These are phyloP conservation scores for Aegilops speltoides DNA, from an alignment of 176 grass and related monocot genomes.

Conservation along the genomic window DNA sequence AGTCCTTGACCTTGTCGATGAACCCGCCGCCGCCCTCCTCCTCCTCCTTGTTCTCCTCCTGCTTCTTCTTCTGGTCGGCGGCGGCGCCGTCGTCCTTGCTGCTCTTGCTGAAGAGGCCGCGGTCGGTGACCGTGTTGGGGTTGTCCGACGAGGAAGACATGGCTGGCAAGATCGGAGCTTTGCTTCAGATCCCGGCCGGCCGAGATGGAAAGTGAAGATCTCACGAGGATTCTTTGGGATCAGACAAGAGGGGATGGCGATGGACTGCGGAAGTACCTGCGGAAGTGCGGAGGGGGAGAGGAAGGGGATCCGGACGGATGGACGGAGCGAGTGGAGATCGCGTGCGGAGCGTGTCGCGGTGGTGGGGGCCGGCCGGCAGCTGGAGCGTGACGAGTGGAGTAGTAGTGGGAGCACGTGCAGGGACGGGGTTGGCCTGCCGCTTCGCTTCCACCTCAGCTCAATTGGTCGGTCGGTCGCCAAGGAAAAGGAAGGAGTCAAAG, in stretches of 20 bases:
- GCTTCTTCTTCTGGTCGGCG: slow-evolving; percentile 31
- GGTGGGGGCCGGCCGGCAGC: not conserved
- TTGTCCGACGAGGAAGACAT: slow-evolving; percentile 59
- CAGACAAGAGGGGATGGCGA: not conserved
- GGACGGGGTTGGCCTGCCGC: not conserved
- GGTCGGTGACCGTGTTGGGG: slow-evolving; percentile 37
- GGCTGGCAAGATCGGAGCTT: not conserved
- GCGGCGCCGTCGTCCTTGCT: slow-evolving; percentile 12
- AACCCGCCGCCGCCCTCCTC: slow-evolving; percentile 53
- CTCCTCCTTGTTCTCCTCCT: slow-evolving; percentile 3
- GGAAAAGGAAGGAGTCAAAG: too few relatives aligned
- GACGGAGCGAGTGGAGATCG: slow-evolving; percentile 39
- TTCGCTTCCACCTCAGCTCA: not conserved
- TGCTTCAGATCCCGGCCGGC: not conserved
- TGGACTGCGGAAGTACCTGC: not conserved
- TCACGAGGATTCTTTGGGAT: not conserved
- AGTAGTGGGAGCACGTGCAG: not conserved
- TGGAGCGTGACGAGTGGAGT: not conserved
- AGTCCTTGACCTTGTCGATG: slow-evolving; percentile 89
- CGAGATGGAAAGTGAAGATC: not conserved
- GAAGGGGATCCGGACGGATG: not conserved
- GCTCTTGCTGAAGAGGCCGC: slow-evolving; percentile 29
- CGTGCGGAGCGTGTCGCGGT: slow-evolving; percentile 2
- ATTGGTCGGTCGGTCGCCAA: not conserved
- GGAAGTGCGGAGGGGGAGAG: not conserved